Conservation (phyloP, 2,329 filamentous ascomycete species). For the Phialocephala sp. region DNA sequence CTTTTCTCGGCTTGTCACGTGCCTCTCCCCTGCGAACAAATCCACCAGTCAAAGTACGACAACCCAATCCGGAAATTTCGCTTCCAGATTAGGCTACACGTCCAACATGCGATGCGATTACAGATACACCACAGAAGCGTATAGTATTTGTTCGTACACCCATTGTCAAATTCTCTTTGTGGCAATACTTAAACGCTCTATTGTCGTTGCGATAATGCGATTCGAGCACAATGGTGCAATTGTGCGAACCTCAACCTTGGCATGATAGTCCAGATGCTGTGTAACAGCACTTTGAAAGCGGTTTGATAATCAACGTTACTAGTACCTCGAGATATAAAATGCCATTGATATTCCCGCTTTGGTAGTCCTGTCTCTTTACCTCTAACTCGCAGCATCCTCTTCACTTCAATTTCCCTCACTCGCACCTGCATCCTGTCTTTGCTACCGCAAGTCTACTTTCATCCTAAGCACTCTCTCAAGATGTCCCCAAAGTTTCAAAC, state of each 20-base stretch:
- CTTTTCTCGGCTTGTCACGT: too few relatives aligned
- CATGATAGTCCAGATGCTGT: background rate
- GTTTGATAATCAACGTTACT: background rate
- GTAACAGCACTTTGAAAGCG: background rate
- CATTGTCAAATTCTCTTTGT: background rate
- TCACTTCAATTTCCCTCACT: background rate
- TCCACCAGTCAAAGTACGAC: constrained; percentile 15
- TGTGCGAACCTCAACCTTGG: background rate
- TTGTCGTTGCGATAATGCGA: background rate
- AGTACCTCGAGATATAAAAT: background rate
- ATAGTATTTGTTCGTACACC: background rate
- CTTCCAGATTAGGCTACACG: background rate
- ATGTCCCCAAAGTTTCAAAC: constrained; percentile 17
- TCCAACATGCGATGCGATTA: constrained; percentile 1
- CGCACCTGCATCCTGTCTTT: too few relatives aligned
- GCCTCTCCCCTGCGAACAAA: too few relatives aligned
- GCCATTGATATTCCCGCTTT: background rate
- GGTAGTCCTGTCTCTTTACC: background rate
- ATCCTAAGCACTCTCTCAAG: background rate
- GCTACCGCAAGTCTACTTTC: too few relatives aligned
- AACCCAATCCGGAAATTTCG: constrained; percentile 12
- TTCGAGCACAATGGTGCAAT: background rate
- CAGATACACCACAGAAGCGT: background rate
- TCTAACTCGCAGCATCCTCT: background rate
- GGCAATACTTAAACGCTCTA: background rate